phyloP scores from a whole-genome alignment of 805 yeast species.

The Sugiyamaella floridensis region DNA sequence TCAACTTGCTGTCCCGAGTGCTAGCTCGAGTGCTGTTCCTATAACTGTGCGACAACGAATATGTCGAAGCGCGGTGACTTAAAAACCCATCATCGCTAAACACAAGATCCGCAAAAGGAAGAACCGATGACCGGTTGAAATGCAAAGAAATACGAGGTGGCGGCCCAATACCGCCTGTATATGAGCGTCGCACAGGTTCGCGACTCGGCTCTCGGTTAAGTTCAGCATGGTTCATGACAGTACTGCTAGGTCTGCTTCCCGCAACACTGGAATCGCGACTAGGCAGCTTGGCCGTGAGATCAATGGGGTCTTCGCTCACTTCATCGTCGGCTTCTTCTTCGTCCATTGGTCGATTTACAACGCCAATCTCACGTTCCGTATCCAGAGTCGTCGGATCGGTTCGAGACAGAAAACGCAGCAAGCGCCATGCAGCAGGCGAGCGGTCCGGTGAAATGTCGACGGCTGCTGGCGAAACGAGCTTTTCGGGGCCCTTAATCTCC shows the following conservation, averaged over 20 bases:
- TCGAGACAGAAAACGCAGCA: background rate
- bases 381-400: background rate
- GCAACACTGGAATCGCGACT: background rate
- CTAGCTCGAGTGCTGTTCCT: background rate
- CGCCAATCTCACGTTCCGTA: background rate
- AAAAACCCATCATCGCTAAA: background rate
- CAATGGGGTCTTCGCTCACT: background rate
- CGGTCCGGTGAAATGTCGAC: background rate
- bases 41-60: background rate
- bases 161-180: background rate
- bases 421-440: background rate
- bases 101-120: slow-evolving; percentile 3
- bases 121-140: slow-evolving; percentile 6
- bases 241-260: background rate
- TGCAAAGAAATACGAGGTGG: slow-evolving; percentile 15
- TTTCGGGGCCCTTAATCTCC: background rate
- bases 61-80: background rate
- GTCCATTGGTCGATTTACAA: background rate
- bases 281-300: background rate
- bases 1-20: background rate
- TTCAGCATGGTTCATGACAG: background rate
- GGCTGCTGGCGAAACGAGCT: background rate
- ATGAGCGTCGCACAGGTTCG: background rate
- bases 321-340: background rate
- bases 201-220: background rate